Evolutionary conservation across 306 rosid species (phyloP), one percentile per base, ranked within the genome.

Genomic region (Datisca glomerata): DNA sequence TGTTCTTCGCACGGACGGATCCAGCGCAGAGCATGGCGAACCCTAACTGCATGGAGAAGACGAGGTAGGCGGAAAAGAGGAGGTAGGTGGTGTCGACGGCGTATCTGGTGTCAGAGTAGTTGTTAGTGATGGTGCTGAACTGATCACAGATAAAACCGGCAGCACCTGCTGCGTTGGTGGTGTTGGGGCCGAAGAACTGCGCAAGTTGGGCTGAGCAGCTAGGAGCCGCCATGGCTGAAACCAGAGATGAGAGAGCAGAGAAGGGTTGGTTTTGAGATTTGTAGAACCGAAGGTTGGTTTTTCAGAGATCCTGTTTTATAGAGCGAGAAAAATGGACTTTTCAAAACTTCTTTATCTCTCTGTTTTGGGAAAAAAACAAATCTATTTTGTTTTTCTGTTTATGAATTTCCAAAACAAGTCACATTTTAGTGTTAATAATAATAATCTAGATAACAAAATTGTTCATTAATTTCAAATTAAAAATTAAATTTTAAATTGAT

Each of bases 21-120:
- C 97, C 94, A 18, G 94, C 97, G 27, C 97, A 87, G 59, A 82
- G 89, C 97, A 87, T 87, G 49, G 97, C 94, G 55, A 87, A 87
- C 22, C 94, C 94, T 7, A 87, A 85, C 41, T 87, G 97, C 97
- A 87, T 87, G 21, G 97, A 79, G 82, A 87, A 87, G 10, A 87
- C 97, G n/a, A 87, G 86, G 57, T 87, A 87, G 7, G 94, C 80
- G 5, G 97, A 87, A 69, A 82, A 87, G 47, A 87, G 78, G 15
- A 87, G 97, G 63, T 76, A 87, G 0, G 94, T 82, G 50, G 31
- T 70, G 61, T 87, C 93, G 0, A 87, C 24, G 5, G 94, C 94
- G 25, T 8, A 62, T 15, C 37, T 0, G 7, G 85, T 74, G 65
- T 82, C 94, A 1, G 5, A 0, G 72, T 72, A 71, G 1, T 27